Evolutionary conservation across 2,329 filamentous ascomycete species (phyloP), one percentile per base, ranked within the genome.

Genomic region (Aspergillus luchuensis): DNA sequence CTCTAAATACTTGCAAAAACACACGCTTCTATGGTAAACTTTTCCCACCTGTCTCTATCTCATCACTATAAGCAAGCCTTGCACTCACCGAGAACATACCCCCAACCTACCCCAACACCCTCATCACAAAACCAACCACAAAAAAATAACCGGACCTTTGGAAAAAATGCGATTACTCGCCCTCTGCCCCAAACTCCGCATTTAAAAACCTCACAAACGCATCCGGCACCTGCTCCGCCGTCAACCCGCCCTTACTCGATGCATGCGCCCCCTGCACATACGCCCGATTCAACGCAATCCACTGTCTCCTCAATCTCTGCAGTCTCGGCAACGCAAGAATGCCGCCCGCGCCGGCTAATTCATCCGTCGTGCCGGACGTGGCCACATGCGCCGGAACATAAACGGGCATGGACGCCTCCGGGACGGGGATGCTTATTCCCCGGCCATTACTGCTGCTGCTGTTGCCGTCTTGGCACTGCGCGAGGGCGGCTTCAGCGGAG

Each of bases 151-250:
- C 17, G 15, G n/a, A 51, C 23, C 2, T 7, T 6, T 30, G 6
- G 6, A 4, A 10, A 11, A 7, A 11, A 33, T 4, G 10, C 30
- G 41, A 51, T 28, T 52, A 59, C 51, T 54, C 58, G 55, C 60
- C 68, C 38, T 70, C 67, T 17, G 72, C 76, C 41, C 72, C 74
- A 67, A 80, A 78, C 56, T 78, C 78, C 25, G 72, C 73, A 68
- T 80, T 80, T 62, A 81, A 66, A 67, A 80, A 81, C 57, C 75
- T 69, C 57, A 80, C 76, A 74, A 81, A 81, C 6, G 78, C 78
- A 70, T 78, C 76, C 1, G 72, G 72, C 13, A 80, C 70, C 61
- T 78, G 72, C 19, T 74, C 74, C 50, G 65, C 55, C 13, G 63
- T 65, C 55, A 80, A 62, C 8, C 67, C 67, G 8, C 75, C 72